These are phyloP conservation scores for Eustoma russellianum DNA, from an alignment of 257 asterid genomes.

Conservation along the genomic window DNA sequence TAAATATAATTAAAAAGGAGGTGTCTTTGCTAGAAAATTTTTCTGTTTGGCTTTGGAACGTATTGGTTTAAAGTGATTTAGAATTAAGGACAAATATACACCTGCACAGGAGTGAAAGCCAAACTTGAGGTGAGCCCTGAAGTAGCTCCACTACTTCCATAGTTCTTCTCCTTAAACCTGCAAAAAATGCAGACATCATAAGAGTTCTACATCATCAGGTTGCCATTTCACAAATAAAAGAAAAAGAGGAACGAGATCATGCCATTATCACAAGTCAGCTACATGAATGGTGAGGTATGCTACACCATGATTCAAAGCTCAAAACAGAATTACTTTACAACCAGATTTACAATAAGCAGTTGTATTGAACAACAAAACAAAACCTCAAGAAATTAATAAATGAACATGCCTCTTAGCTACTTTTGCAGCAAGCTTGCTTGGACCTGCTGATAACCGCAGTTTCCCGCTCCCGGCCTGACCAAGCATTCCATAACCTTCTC, in stretches of 20 bases:
- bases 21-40: too few species aligned
- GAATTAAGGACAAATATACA: constrained; percentile 15
- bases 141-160: constrained; percentile 83
- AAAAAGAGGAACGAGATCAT: not conserved
- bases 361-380: not conserved
- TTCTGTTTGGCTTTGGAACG: too few species aligned
- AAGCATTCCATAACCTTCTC: constrained; percentile 99
- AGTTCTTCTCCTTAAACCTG: constrained; percentile 75
- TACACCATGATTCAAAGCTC: not conserved
- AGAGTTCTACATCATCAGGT: too few species aligned
- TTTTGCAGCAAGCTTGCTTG: constrained; percentile 83
- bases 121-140: constrained; percentile 94
- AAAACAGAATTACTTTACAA: constrained; percentile 2
- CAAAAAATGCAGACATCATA: constrained; percentile 6
- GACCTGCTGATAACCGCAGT: constrained; percentile 73
- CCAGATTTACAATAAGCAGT: too few species aligned
- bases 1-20: too few species aligned
- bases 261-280: not conserved
- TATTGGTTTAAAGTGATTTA: too few species aligned
- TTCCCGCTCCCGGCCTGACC: constrained; percentile 98
- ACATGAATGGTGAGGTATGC: not conserved
- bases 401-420: constrained; percentile 69
- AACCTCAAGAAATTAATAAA: not conserved
- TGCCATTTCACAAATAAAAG: constrained; percentile 2
- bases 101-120: constrained; percentile 99